A percentile compares a stretch with the other conserved stretches of the same genome.
Evolutionary conservation across 2,329 filamentous ascomycete genomes (phyloP).

Genomic region (Alternaria sp.): DNA sequence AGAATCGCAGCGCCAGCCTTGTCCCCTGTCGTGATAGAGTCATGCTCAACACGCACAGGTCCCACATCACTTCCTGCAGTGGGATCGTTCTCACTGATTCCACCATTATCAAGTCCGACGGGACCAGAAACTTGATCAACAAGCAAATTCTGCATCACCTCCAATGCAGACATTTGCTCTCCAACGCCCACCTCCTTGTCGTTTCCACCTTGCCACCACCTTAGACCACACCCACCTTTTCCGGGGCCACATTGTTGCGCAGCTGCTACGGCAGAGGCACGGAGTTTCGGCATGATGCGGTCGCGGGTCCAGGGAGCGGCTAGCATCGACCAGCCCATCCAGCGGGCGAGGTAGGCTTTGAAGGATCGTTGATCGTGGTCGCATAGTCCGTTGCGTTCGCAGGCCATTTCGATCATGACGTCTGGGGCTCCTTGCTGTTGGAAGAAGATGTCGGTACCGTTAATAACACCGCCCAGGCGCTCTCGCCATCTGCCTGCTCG

Average conservation of each 20-base stretch:
- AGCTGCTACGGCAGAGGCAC: slow-evolving; percentile 61
- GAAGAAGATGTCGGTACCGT: slow-evolving; percentile 51
- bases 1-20: slow-evolving; percentile 70
- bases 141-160: slow-evolving; percentile 59
- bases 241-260: slow-evolving; percentile 61
- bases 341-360: slow-evolving; percentile 51
- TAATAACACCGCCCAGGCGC: slow-evolving; percentile 40
- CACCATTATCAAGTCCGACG: slow-evolving; percentile 59
- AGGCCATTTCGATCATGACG: slow-evolving; percentile 56
- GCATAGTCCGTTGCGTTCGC: slow-evolving; percentile 52
- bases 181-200: slow-evolving; percentile 61
- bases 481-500: slow-evolving; percentile 27
- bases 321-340: slow-evolving; percentile 49
- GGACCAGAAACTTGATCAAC: slow-evolving; percentile 37
- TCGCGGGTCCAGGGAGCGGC: slow-evolving; percentile 44
- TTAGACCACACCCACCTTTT: slow-evolving; percentile 54
- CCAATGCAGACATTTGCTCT: slow-evolving; percentile 65
- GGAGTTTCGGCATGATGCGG: slow-evolving; percentile 58
- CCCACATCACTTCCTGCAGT: slow-evolving; percentile 43
- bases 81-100: slow-evolving; percentile 57
- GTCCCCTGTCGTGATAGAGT: slow-evolving; percentile 63
- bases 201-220: slow-evolving; percentile 51
- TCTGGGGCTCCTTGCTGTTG: slow-evolving; percentile 49
- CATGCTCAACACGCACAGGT: slow-evolving; percentile 27
- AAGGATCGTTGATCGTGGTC: slow-evolving; percentile 55